Percentiles rank a stretch among this genome's conserved stretches.
These are phyloP conservation scores for Penicillium oxalicum DNA, from an alignment of 2,329 filamentous ascomycete species.

Conservation along the genomic window DNA sequence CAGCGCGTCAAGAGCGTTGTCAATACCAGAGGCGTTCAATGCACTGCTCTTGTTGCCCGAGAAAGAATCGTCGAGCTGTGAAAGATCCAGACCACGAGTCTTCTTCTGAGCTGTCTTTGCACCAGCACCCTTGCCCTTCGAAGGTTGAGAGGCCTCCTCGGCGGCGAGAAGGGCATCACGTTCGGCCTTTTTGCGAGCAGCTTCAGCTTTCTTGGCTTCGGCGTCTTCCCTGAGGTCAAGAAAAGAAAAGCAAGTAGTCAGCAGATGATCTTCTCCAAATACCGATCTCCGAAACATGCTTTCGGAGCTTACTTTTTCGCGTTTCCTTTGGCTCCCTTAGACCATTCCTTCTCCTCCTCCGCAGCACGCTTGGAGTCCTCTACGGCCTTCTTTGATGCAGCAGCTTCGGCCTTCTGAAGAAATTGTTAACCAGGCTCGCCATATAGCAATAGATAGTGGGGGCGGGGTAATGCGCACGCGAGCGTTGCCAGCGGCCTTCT, in stretches of 20 bases:
- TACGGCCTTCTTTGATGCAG: conserved; percentile 69
- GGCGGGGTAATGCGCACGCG: conserved; percentile 34
- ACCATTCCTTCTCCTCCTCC: conserved; percentile 71
- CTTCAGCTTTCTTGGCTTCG: conserved; percentile 74
- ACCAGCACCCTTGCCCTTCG: conserved; percentile 56
- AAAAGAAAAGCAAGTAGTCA: neutral
- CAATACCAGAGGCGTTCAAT: conserved; percentile 80
- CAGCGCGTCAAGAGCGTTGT: conserved; percentile 86
- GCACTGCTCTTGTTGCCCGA: conserved; percentile 48
- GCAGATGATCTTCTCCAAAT: too few relatives aligned
- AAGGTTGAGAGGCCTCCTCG: conserved; percentile 66
- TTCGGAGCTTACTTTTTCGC: conserved; percentile 66
- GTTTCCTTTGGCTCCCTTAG: conserved; percentile 75
- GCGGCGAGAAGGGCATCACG: conserved; percentile 74
- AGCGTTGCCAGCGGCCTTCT: conserved; percentile 85
- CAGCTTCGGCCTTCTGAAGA: conserved; percentile 75
- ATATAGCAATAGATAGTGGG: conserved; percentile 18
- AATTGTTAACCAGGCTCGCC: conserved; percentile 11
- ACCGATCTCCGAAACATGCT: neutral
- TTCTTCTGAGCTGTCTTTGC: conserved; percentile 48
- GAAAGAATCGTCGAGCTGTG: conserved; percentile 61
- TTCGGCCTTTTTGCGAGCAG: conserved; percentile 84
- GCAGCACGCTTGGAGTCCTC: conserved; percentile 61
- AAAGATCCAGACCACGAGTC: conserved; percentile 65
- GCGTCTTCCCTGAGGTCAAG: conserved; percentile 65